Evolutionary conservation across 495 filamentous ascomycete species (phyloP), one percentile per base, ranked within the genome.

Genomic region (Staphylotrichum tortipilum): DNA sequence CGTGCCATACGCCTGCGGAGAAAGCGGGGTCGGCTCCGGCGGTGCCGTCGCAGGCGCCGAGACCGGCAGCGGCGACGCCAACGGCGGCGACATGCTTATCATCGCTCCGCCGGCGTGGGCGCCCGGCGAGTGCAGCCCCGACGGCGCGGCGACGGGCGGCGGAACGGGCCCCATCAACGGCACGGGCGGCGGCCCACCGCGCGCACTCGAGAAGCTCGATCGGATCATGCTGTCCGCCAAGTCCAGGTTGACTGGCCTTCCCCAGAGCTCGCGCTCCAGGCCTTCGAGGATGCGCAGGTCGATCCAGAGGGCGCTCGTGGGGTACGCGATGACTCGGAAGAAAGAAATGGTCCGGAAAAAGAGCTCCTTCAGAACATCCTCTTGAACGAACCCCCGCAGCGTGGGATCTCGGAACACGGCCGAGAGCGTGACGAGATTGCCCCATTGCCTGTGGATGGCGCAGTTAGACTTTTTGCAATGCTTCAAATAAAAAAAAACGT

Each of bases 371-470:
- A 94, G 69, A 3, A 60, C 59, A 0, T 73, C 59, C 40, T 61
- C 60, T 8, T 74, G 59, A 37, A 91, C 73, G 17, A 77, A 71
- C 8, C 66, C 58, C 3, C 57, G 60, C 1, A 89, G 76, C 28
- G 66, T 72, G 41, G 49, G 78, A 68, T 82, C 77, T 64, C 67
- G 65, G 63, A 80, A 91, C 4, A 82, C 85, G 1, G 91, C 89
- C 18, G 87, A 80, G 2, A 98, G 79, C 6, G 90, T 86, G 36
- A 97, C 71, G 61, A 96, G 81, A 62, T 97, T 98, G 43, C 92
- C 92, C 67, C 94, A 98, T 89, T 97, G 92, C 9, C 90, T 95
- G 52, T 1, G 43, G 2, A 1, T n/a, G 12, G 12, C 7, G 11
- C 34, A 22, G 31, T 41, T 37, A 48, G 44, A 18, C 22, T n/a